phyloP scores from a whole-genome alignment of 2,329 filamentous ascomycete genomes.

The Aureobasidium sp. region DNA sequence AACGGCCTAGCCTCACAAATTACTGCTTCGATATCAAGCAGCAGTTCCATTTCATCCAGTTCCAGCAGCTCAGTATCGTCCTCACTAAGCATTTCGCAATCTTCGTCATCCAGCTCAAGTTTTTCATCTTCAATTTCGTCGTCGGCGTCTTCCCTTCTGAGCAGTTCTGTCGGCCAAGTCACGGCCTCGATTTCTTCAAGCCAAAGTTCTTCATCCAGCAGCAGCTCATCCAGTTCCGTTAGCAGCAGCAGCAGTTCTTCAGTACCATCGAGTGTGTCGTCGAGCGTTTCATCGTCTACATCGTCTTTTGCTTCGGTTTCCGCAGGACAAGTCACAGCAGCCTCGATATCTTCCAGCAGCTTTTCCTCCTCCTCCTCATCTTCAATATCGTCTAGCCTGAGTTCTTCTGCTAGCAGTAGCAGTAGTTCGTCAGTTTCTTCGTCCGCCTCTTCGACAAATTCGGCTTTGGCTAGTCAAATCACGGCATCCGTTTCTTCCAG shows the following conservation, averaged over 20 bases:
- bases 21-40: not conserved
- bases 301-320: no score
- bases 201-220: no score
- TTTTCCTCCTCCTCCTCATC: not conserved
- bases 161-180: no score
- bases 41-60: not conserved
- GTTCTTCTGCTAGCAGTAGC: not conserved
- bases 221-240: no score
- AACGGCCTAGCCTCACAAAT: not conserved
- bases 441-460: no score
- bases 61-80: not conserved
- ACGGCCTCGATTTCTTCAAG: not conserved
- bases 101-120: no score
- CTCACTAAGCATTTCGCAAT: no score
- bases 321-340: not conserved
- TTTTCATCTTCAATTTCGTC: no score
- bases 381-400: not conserved
- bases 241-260: not conserved
- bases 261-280: no score
- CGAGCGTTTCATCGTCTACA: no score
- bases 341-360: not conserved
- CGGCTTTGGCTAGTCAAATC: no score
- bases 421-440: not conserved
- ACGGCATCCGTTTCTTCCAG: no score
- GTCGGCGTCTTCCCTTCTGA: not conserved